These are phyloP conservation scores for Pleurostoma richardsiae DNA, from an alignment of 2,329 filamentous ascomycete species.

Conservation along the genomic window DNA sequence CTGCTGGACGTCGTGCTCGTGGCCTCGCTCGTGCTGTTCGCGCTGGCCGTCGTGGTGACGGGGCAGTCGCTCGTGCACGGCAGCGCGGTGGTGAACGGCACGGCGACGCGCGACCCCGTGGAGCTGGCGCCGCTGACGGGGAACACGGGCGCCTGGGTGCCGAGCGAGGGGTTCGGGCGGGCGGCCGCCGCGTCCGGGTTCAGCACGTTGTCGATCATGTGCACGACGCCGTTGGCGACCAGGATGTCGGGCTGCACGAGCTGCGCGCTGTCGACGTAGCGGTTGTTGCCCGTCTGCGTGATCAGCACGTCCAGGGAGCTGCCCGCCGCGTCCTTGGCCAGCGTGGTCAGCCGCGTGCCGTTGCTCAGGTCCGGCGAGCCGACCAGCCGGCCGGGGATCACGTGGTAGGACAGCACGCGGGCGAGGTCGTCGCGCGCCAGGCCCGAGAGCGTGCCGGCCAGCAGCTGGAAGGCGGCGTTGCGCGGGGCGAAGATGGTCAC, in stretches of 20 bases:
- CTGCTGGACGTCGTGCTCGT: neutral
- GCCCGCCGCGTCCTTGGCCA: conserved; percentile 11
- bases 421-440: conserved; percentile 32
- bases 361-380: conserved; percentile 47
- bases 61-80: conserved; percentile 36
- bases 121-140: conserved; percentile 9
- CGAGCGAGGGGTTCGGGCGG: conserved; percentile 28
- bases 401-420: conserved; percentile 50
- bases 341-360: conserved; percentile 28
- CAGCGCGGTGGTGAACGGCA: conserved; percentile 5
- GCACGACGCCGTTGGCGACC: conserved; percentile 52
- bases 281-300: conserved; percentile 32
- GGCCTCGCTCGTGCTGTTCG: conserved; percentile 2
- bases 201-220: conserved; percentile 50
- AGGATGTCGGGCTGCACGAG: conserved; percentile 48
- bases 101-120: conserved; percentile 19
- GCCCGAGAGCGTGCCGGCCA: conserved; percentile 35
- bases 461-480: conserved; percentile 44
- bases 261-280: conserved; percentile 48
- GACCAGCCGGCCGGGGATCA: conserved; percentile 46
- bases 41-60: conserved; percentile 18
- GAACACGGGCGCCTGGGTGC: conserved; percentile 28
- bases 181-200: conserved; percentile 32
- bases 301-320: conserved; percentile 42
- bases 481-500: conserved; percentile 52